Conservation (phyloP, 78 protist species). For the Emiliania huxleyi region DNA sequence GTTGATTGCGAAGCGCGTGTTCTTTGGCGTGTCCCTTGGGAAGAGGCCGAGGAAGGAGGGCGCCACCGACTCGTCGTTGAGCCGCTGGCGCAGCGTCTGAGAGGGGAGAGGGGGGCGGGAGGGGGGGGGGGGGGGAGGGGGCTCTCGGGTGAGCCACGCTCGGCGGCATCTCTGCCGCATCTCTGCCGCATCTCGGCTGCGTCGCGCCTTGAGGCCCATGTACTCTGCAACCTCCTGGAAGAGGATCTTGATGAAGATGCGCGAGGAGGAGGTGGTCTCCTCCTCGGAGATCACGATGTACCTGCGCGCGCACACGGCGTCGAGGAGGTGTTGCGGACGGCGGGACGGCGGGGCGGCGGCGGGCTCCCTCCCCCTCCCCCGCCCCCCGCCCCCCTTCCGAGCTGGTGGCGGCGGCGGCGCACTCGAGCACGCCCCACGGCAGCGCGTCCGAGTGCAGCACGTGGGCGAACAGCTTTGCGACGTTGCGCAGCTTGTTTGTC, state of each 20-base stretch:
- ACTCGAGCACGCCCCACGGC: constrained; percentile 67
- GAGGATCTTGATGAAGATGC: constrained; percentile 93
- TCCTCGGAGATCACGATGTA: constrained; percentile 51
- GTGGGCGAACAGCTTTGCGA: constrained; percentile 71
- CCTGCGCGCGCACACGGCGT: too few species aligned
- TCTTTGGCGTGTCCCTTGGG: constrained; percentile 85
- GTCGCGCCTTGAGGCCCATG: constrained; percentile 74
- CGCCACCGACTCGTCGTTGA: background rate
- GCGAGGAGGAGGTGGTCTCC: constrained; percentile 87
- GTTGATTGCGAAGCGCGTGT: constrained; percentile 94
- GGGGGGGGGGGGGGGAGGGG: too few species aligned
- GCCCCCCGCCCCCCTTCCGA: too few species aligned
- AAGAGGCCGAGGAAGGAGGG: constrained; percentile 57
- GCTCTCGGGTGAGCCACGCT: too few species aligned
- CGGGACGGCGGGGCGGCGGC: too few species aligned
- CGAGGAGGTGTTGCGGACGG: too few species aligned
- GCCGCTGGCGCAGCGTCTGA: constrained; percentile 45
- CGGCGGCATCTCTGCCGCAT: too few species aligned
- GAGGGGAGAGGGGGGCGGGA: too few species aligned
- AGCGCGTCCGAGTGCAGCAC: constrained; percentile 52
- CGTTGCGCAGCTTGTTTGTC: constrained; percentile 81
- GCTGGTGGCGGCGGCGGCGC: too few species aligned
- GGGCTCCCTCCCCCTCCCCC: too few species aligned
- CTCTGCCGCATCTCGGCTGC: too few species aligned
- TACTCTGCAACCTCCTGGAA: constrained; percentile 83